These are phyloP conservation scores for Penicillium sp. DNA, from an alignment of 2,329 filamentous ascomycete species.

Conservation along the genomic window DNA sequence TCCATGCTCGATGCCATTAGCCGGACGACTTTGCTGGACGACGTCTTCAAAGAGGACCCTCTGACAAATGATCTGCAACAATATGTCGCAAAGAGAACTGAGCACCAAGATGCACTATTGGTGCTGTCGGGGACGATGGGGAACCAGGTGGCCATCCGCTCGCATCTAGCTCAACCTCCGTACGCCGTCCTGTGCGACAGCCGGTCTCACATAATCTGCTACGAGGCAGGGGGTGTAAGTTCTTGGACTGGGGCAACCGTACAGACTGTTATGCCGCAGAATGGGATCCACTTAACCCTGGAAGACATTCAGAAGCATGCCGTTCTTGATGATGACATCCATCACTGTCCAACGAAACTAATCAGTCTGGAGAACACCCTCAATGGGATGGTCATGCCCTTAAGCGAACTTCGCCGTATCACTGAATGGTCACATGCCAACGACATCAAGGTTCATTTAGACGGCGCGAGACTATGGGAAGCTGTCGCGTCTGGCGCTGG, in stretches of 20 bases:
- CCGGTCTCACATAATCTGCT: conserved; percentile 70
- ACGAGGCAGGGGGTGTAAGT: conserved; percentile 66
- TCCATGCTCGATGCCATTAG: conserved; percentile 80
- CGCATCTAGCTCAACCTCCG: conserved; percentile 75
- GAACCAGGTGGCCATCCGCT: conserved; percentile 79
- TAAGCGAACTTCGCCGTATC: conserved; percentile 68
- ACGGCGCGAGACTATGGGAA: conserved; percentile 80
- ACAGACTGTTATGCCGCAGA: conserved; percentile 63
- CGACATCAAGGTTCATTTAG: conserved; percentile 68
- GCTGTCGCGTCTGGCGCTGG: conserved; percentile 69
- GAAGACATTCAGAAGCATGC: conserved; percentile 69
- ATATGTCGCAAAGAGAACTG: conserved; percentile 68
- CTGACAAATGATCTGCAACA: conserved; percentile 74
- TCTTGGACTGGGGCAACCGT: conserved; percentile 69
- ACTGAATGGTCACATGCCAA: conserved; percentile 64
- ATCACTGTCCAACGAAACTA: conserved; percentile 74
- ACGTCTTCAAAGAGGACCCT: conserved; percentile 76
- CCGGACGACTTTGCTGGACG: conserved; percentile 72
- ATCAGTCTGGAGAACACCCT: conserved; percentile 86
- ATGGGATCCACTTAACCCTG: conserved; percentile 70
- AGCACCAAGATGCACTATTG: conserved; percentile 73
- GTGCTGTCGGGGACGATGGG: conserved; percentile 92
- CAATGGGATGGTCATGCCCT: conserved; percentile 72
- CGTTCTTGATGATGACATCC: conserved; percentile 64
- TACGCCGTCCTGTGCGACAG: conserved; percentile 76